phyloP scores from a whole-genome alignment of 768 basidiomycete genomes.

The Tricholoma saponaceum region DNA sequence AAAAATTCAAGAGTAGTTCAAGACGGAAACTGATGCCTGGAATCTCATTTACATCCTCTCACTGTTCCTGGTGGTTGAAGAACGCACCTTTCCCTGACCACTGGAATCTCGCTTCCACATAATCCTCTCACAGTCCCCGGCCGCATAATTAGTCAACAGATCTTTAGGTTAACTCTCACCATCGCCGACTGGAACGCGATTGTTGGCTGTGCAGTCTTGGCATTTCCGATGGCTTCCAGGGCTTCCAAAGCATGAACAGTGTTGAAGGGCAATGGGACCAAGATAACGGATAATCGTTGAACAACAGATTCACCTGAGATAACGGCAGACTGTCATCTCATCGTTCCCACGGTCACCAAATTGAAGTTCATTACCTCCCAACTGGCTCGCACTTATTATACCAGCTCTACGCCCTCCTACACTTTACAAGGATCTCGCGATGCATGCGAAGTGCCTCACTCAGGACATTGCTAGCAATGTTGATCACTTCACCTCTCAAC shows the following conservation, averaged over 20 bases:
- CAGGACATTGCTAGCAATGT: background rate
- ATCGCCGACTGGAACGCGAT: background rate
- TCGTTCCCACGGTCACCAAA: background rate
- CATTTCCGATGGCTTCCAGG: background rate
- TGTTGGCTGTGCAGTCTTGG: background rate
- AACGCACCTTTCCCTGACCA: background rate
- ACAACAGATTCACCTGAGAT: background rate
- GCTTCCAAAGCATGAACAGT: background rate
- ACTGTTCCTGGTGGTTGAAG: background rate
- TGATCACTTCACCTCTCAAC: background rate
- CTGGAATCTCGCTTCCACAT: background rate
- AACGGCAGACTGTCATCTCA: background rate
- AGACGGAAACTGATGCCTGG: background rate
- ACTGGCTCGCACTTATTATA: background rate
- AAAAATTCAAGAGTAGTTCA: background rate
- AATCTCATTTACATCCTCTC: background rate
- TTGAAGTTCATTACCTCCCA: background rate
- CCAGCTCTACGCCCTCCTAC: background rate
- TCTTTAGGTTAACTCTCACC: background rate
- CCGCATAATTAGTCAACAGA: background rate
- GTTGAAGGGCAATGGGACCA: background rate
- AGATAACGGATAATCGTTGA: background rate
- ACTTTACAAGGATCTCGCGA: background rate
- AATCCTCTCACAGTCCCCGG: background rate
- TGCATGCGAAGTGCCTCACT: background rate